phyloP scores from a whole-genome alignment of 2,329 filamentous ascomycete genomes.

The Calonectria honghensis region DNA sequence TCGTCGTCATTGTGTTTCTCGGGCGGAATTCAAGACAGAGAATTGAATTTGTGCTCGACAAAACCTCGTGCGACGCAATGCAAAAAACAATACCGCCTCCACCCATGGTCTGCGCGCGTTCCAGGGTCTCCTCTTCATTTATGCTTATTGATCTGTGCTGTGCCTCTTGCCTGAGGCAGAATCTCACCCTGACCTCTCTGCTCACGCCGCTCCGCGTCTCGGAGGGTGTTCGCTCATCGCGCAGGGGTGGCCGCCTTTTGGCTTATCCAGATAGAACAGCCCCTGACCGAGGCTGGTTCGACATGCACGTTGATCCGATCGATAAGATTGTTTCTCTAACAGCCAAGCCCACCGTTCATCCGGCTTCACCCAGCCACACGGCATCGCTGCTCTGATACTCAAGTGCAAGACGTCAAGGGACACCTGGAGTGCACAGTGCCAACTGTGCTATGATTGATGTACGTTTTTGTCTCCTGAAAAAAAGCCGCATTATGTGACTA shows the following conservation, averaged over 20 bases:
- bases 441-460: neutral
- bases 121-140: constrained; percentile 7
- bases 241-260: constrained; percentile 5
- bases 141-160: constrained; percentile 26
- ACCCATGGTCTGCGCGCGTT: neutral
- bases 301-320: constrained; percentile 56
- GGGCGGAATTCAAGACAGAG: constrained; percentile 21
- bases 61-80: constrained; percentile 9
- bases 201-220: constrained; percentile 3
- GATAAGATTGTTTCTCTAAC: constrained; percentile 51
- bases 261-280: constrained; percentile 31
- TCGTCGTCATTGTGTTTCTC: constrained; percentile 1
- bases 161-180: constrained; percentile 34
- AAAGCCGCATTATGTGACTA: too few species aligned
- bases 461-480: neutral
- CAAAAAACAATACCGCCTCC: constrained; percentile 22
- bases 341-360: constrained; percentile 7
- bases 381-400: too few species aligned
- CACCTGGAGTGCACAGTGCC: neutral
- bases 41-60: constrained; percentile 17
- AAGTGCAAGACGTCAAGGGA: too few species aligned
- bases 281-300: constrained; percentile 41
- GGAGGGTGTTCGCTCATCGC: constrained; percentile 3
- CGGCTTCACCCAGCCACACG: constrained; percentile 1
- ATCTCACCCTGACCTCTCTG: constrained; percentile 7